phyloP scores from a whole-genome alignment of 257 asterid species.

The Marsdenia floribunda region DNA sequence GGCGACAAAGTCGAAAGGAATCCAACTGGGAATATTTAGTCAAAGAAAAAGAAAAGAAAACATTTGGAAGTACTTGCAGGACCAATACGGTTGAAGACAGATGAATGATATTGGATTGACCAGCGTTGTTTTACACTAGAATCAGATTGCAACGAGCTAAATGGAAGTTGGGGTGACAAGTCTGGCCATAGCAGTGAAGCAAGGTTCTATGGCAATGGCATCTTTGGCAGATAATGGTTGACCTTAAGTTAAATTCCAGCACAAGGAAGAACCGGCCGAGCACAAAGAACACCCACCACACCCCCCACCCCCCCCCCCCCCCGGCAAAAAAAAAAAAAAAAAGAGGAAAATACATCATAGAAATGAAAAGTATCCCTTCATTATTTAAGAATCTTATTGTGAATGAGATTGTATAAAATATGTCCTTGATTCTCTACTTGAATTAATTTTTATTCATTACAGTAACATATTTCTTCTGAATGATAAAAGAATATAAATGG shows the following conservation, averaged over 20 bases:
- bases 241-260: not conserved
- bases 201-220: not conserved
- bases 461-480: not conserved
- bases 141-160: not conserved
- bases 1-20: not conserved
- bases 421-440: not conserved
- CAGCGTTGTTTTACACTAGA: too few relatives aligned
- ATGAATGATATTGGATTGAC: not conserved
- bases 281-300: too few relatives aligned
- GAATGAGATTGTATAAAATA: too few relatives aligned
- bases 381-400: too few relatives aligned
- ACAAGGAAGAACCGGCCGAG: not conserved
- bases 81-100: not conserved
- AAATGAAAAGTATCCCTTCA: too few relatives aligned
- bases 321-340: too few relatives aligned
- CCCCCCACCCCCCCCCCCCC: too few relatives aligned
- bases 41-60: not conserved
- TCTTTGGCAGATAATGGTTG: not conserved
- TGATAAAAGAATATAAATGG: constrained; percentile 4
- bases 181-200: not conserved
- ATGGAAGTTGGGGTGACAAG: not conserved
- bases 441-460: not conserved
- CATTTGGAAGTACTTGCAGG: not conserved
- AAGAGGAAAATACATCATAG: not conserved
- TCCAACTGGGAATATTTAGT: not conserved